Conservation (phyloP, 164 flowering plant genomes). For the Dillenia turbinata region DNA sequence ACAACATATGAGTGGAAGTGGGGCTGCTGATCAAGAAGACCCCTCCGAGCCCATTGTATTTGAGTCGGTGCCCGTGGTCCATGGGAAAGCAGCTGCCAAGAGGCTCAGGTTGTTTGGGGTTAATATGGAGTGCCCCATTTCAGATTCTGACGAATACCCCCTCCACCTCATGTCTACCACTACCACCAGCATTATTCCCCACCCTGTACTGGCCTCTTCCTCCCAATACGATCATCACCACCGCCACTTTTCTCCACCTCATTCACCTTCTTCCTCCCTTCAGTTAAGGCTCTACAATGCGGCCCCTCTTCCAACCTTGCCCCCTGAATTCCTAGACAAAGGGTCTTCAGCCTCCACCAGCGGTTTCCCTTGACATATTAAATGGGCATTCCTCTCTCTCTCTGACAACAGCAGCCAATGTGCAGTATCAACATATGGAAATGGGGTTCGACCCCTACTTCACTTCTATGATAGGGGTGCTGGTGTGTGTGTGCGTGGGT, state of each 20-base stretch:
- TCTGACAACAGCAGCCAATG: too few relatives aligned
- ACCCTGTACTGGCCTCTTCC: slow-evolving; percentile 13
- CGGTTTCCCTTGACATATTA: too few relatives aligned
- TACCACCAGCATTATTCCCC: slow-evolving; percentile 13
- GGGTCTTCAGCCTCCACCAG: slow-evolving; percentile 32
- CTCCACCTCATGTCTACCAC: slow-evolving; percentile 33
- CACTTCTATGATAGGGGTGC: too few relatives aligned
- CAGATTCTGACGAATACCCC: slow-evolving; percentile 20
- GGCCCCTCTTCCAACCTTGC: slow-evolving; percentile 10
- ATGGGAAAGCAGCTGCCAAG: slow-evolving; percentile 57
- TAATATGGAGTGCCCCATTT: slow-evolving; percentile 73
- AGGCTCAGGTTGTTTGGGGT: slow-evolving; percentile 83
- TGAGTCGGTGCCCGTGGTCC: slow-evolving; percentile 75
- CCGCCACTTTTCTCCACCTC: background rate
- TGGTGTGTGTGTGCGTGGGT: too few relatives aligned
- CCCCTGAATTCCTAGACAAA: slow-evolving; percentile 17
- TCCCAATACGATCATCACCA: slow-evolving; percentile 5
- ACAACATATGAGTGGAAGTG: slow-evolving; percentile 15
- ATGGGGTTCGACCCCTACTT: too few relatives aligned
- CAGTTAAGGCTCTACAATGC: slow-evolving; percentile 24
- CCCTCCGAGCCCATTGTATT: slow-evolving; percentile 34
- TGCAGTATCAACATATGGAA: too few relatives aligned
- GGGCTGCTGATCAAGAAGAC: background rate
- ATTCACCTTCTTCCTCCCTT: slow-evolving; percentile 5
- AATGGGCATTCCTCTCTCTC: too few relatives aligned